phyloP scores from a whole-genome alignment of 148 eudicot genomes.

The Rhododendron molle region DNA sequence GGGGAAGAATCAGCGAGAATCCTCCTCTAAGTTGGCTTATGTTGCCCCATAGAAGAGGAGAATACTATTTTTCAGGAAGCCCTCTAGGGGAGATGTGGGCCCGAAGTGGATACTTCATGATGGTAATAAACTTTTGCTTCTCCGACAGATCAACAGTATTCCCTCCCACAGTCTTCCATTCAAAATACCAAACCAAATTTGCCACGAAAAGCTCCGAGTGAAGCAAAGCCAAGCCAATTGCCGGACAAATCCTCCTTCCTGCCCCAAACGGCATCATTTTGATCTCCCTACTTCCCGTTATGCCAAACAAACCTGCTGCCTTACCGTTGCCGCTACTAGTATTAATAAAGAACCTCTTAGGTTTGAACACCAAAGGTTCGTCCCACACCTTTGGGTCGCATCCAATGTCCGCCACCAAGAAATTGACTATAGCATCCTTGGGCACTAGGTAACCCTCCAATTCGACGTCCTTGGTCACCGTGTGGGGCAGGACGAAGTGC shows the following conservation, averaged over 20 bases:
- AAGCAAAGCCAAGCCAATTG: constrained; percentile 37
- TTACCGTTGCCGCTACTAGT: background rate
- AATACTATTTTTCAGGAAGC: background rate
- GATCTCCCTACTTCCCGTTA: constrained; percentile 51
- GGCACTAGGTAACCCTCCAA: constrained; percentile 33
- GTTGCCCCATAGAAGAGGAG: no score
- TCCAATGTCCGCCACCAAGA: constrained; percentile 35
- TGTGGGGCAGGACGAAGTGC: constrained; percentile 57
- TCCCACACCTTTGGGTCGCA: constrained; percentile 63
- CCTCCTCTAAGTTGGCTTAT: no score
- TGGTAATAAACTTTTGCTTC: constrained; percentile 46
- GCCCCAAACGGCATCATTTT: constrained; percentile 81
- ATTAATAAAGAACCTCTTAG: constrained; percentile 45
- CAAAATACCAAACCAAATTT: constrained; percentile 52
- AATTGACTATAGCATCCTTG: constrained; percentile 12
- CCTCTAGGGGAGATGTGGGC: constrained; percentile 38
- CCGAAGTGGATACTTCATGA: constrained; percentile 54
- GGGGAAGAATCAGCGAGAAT: no score
- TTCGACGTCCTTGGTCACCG: constrained; percentile 34
- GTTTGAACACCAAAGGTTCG: constrained; percentile 54
- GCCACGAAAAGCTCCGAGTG: constrained; percentile 66
- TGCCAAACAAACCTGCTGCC: constrained; percentile 23
- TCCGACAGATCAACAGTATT: constrained; percentile 50
- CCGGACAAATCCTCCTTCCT: constrained; percentile 65
- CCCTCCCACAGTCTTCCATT: constrained; percentile 39